Evolutionary conservation across 2,329 filamentous ascomycete genomes (phyloP).

Genomic region (Arthrocladium fulminans): DNA sequence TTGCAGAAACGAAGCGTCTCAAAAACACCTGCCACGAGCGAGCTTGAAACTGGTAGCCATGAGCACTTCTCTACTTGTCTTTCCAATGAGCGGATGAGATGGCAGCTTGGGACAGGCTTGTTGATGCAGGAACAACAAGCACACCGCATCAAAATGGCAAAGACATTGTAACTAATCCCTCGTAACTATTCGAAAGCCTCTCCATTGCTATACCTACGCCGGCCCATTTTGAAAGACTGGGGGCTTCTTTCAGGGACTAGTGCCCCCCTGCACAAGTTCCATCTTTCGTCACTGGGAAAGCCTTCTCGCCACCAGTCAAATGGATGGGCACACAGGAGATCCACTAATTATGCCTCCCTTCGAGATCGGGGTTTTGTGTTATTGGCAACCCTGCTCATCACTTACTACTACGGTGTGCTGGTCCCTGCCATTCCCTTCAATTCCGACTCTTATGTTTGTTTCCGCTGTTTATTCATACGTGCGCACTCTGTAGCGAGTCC

Average conservation of each 20-base stretch:
- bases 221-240: too few relatives aligned
- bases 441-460: background rate
- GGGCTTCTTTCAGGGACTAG: too few relatives aligned
- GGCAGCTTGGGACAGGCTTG: background rate
- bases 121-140: background rate
- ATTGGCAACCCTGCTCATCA: slow-evolving; percentile 6
- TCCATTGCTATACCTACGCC: too few relatives aligned
- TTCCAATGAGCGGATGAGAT: background rate
- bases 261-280: background rate
- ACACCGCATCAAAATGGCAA: background rate
- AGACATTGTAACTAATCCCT: background rate
- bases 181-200: background rate
- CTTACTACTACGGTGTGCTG: slow-evolving; percentile 2
- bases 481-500: background rate
- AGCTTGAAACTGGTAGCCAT: background rate
- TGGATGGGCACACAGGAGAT: background rate
- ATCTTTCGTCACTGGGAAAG: background rate
- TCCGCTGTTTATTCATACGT: background rate
- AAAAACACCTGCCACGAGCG: too few relatives aligned
- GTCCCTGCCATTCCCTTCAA: background rate
- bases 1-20: background rate
- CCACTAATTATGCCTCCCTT: slow-evolving; percentile 1
- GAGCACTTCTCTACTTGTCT: background rate
- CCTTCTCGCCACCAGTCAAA: background rate
- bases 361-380: slow-evolving; percentile 6